A percentile compares a stretch with the other conserved stretches of the same genome.
phyloP scores from a whole-genome alignment of 805 yeast genomes.

The Monosporozyma aerobia region DNA sequence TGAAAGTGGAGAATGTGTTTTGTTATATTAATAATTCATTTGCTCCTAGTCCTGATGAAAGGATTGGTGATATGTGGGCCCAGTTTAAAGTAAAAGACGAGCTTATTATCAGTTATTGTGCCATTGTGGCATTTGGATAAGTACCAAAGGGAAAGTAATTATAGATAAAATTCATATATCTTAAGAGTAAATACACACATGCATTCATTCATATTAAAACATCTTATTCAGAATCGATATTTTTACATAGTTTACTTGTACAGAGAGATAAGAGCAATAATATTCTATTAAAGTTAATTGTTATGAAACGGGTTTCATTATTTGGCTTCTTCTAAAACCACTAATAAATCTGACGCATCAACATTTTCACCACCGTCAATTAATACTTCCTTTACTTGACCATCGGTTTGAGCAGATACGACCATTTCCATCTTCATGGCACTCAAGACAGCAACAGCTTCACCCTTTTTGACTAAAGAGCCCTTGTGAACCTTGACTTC shows the following conservation, averaged over 20 bases:
- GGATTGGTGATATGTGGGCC: slow-evolving; percentile 25
- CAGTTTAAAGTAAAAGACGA: slow-evolving; percentile 27
- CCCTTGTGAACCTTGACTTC: slow-evolving; percentile 89
- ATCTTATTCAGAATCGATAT: neutral
- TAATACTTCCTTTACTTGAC: slow-evolving; percentile 66
- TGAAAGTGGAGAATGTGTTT: slow-evolving; percentile 19
- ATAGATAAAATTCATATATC: neutral
- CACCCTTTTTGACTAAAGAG: slow-evolving; percentile 89
- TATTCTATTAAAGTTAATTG: neutral
- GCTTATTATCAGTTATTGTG: slow-evolving; percentile 29
- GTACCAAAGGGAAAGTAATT: neutral
- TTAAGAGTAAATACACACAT: neutral
- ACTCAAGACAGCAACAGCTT: slow-evolving; percentile 83
- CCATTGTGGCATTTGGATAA: slow-evolving; percentile 29
- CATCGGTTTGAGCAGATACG: slow-evolving; percentile 82
- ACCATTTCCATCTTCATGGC: slow-evolving; percentile 99
- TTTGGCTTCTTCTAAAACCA: slow-evolving; percentile 37
- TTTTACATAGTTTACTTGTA: neutral
- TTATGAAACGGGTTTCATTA: neutral
- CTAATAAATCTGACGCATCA: slow-evolving; percentile 85
- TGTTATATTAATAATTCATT: slow-evolving; percentile 31
- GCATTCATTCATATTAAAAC: neutral
- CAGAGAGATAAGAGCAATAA: neutral
- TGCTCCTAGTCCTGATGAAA: slow-evolving; percentile 30
- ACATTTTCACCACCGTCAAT: slow-evolving; percentile 91